phyloP scores from a whole-genome alignment of 176 grass and related monocot genomes.

The Thalia dealbata region DNA sequence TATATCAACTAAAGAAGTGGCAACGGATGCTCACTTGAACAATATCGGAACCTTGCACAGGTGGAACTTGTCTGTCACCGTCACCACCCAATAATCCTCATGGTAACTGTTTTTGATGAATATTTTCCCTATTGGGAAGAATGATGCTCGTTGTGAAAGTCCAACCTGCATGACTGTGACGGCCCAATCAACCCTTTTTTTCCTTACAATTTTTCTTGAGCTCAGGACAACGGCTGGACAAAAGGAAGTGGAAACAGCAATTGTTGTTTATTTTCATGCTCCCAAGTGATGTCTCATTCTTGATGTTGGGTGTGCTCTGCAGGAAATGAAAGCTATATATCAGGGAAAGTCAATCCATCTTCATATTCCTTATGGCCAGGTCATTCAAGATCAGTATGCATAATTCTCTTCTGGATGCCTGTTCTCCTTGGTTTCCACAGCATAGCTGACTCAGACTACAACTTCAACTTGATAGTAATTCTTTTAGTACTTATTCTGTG shows the following conservation, averaged over 20 bases:
- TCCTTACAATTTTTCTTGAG: not conserved
- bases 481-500: not conserved
- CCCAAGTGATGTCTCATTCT: not conserved
- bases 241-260: not conserved
- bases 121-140: not conserved
- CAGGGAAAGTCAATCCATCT: not conserved
- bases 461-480: not conserved
- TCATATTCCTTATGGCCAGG: not conserved
- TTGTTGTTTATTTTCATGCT: not conserved
- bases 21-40: not conserved
- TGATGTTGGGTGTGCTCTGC: not conserved
- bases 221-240: not conserved
- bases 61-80: not conserved
- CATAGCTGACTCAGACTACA: not conserved
- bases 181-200: not conserved
- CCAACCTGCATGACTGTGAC: no score
- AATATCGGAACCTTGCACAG: not conserved
- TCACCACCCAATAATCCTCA: not conserved
- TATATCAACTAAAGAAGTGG: not conserved
- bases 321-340: not conserved
- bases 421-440: not conserved
- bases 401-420: conserved; percentile 11
- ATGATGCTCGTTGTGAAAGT: not conserved
- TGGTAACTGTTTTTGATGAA: not conserved
- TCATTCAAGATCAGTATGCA: conserved; percentile 11